Conservation (phyloP, 2,329 filamentous ascomycete genomes). For the Zymoseptoria crescenta region DNA sequence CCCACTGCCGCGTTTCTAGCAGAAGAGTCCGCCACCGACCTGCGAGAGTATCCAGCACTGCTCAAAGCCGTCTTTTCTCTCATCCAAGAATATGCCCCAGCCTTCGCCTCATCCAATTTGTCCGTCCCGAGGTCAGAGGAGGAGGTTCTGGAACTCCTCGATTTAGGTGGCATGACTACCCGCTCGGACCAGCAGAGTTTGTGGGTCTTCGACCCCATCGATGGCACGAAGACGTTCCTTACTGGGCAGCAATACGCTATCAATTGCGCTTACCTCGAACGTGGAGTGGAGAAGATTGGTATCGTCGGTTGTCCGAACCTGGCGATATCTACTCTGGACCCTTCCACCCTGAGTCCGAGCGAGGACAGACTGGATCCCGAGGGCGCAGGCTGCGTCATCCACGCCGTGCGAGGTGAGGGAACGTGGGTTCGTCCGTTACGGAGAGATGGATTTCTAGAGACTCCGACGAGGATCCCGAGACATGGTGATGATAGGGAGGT, state of each 20-base stretch:
- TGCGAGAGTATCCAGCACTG: constrained; percentile 44
- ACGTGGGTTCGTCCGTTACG: constrained; percentile 28
- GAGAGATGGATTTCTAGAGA: constrained; percentile 8
- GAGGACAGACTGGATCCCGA: constrained; percentile 40
- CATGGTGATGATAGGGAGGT: constrained; percentile 18
- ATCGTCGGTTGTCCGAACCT: constrained; percentile 57
- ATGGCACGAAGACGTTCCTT: constrained; percentile 57
- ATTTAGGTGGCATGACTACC: constrained; percentile 41
- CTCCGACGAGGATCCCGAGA: constrained; percentile 11
- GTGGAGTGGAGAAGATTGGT: constrained; percentile 51
- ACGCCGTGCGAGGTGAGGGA: constrained; percentile 42
- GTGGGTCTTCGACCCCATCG: constrained; percentile 59
- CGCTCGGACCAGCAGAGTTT: constrained; percentile 41
- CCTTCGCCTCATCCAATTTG: constrained; percentile 27
- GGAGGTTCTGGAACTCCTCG: constrained; percentile 56
- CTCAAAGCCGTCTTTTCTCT: constrained; percentile 50
- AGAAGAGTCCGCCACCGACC: constrained; percentile 50
- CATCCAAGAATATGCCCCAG: constrained; percentile 31
- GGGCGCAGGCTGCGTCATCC: constrained; percentile 41
- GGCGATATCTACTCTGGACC: constrained; percentile 36
- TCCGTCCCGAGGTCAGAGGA: constrained; percentile 39
- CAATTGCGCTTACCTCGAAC: constrained; percentile 50
- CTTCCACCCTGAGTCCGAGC: constrained; percentile 36
- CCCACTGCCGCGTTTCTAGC: constrained; percentile 53
- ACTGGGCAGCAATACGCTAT: constrained; percentile 56